Conservation (phyloP, 2,329 filamentous ascomycete genomes). For the Parastagonospora avenae region DNA sequence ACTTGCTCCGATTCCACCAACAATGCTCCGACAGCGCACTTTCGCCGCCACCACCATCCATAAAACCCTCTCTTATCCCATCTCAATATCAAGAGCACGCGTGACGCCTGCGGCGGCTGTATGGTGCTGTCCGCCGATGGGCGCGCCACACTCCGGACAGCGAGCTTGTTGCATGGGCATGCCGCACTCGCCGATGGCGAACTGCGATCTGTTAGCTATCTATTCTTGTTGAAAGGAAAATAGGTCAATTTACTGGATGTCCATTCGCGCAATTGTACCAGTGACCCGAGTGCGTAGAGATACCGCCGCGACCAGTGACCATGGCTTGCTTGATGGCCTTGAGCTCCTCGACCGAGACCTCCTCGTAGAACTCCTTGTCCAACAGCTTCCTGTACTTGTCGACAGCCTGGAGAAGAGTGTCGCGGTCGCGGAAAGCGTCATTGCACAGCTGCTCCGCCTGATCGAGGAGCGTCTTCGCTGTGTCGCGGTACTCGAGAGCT, state of each 20-base stretch:
- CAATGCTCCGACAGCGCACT: no score
- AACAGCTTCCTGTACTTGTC: conserved; percentile 36
- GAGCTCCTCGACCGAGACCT: conserved; percentile 52
- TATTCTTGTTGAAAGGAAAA: rapidly evolving
- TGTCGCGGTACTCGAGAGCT: conserved; percentile 16
- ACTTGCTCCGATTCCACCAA: no score
- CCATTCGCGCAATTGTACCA: conserved; percentile 66
- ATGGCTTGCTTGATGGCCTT: conserved; percentile 55
- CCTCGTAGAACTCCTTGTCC: conserved; percentile 45
- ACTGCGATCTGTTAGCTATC: conserved; percentile 29
- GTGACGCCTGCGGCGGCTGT: conserved; percentile 57
- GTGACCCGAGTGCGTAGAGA: conserved; percentile 56
- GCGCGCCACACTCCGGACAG: conserved; percentile 67
- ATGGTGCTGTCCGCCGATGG: conserved; percentile 63
- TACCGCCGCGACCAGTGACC: conserved; percentile 49
- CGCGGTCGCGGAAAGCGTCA: conserved; percentile 35
- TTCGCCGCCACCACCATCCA: no score
- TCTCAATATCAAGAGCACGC: conserved; percentile 58
- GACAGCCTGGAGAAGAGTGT: conserved; percentile 31
- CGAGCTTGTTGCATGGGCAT: conserved; percentile 65
- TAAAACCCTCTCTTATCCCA: no score
- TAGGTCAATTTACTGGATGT: conserved; percentile 53
- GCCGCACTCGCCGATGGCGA: conserved; percentile 70
- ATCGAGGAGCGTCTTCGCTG: conserved; percentile 32
- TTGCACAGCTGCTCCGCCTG: conserved; percentile 41